Evolutionary conservation across 2,329 filamentous ascomycete genomes (phyloP).

Genomic region (Scortechinia acanthostroma): DNA sequence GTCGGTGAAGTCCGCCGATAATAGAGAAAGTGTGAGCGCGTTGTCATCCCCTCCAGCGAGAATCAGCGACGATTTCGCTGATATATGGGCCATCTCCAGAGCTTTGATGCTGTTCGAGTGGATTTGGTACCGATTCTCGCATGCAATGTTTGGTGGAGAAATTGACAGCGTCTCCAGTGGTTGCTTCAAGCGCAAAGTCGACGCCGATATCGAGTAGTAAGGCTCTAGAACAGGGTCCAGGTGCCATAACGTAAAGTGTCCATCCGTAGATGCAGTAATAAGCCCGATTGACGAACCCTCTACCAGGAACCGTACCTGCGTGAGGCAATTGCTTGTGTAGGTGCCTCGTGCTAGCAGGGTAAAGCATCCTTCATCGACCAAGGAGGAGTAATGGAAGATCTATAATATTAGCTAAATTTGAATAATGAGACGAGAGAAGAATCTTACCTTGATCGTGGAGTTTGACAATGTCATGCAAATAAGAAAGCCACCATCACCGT

Average conservation of each 20-base stretch:
- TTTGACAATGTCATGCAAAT: neutral
- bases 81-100: neutral
- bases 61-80: neutral
- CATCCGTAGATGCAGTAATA: conserved; percentile 1
- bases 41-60: neutral
- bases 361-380: neutral
- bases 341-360: neutral
- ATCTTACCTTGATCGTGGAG: neutral
- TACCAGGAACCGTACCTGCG: neutral
- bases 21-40: neutral
- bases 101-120: conserved; percentile 1
- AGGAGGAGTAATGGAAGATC: neutral
- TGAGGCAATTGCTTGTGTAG: neutral
- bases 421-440: neutral
- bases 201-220: neutral
- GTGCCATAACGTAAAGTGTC: neutral
- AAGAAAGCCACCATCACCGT: neutral
- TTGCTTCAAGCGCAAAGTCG: neutral
- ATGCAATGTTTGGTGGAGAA: neutral
- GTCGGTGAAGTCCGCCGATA: neutral
- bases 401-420: neutral
- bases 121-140: neutral
- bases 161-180: neutral
- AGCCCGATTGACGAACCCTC: neutral
- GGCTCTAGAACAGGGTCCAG: neutral